Evolutionary conservation across 306 rosid species (phyloP).

Genomic region (Hylodesmum podocarpum): DNA sequence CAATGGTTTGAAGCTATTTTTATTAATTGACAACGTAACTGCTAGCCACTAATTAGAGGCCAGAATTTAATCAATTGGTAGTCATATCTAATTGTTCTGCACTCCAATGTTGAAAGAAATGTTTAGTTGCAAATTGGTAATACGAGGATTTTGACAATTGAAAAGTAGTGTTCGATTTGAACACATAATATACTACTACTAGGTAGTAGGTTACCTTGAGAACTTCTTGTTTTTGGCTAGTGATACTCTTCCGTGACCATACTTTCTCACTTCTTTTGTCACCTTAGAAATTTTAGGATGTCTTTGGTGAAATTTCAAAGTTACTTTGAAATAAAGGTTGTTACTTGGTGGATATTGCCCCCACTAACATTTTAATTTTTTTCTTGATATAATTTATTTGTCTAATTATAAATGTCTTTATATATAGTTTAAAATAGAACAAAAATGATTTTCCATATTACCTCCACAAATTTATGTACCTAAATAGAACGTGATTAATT

Average conservation of each 20-base stretch:
- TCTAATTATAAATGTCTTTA: no score
- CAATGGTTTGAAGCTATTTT: not conserved
- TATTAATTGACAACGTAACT: slow-evolving; percentile 15
- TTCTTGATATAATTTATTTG: no score
- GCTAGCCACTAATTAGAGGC: slow-evolving; percentile 6
- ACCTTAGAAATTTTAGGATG: not conserved
- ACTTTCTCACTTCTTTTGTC: slow-evolving; percentile 9
- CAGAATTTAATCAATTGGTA: not conserved
- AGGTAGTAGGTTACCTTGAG: not conserved
- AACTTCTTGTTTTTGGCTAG: not conserved
- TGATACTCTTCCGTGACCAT: slow-evolving; percentile 1
- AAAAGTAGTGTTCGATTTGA: slow-evolving; percentile 10
- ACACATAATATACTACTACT: not conserved
- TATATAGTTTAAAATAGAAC: no score
- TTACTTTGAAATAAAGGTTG: not conserved
- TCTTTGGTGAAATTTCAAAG: not conserved
- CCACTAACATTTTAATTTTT: no score
- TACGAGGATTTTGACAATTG: slow-evolving; percentile 21
- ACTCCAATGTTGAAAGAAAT: not conserved
- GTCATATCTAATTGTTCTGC: slow-evolving; percentile 15
- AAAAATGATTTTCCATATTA: no score
- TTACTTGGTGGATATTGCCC: no score
- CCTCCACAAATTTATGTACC: no score
- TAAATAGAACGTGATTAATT: no score
- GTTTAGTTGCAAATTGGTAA: not conserved